These are phyloP conservation scores for Penicillium malachiteum DNA, from an alignment of 495 filamentous ascomycete genomes.

Conservation along the genomic window DNA sequence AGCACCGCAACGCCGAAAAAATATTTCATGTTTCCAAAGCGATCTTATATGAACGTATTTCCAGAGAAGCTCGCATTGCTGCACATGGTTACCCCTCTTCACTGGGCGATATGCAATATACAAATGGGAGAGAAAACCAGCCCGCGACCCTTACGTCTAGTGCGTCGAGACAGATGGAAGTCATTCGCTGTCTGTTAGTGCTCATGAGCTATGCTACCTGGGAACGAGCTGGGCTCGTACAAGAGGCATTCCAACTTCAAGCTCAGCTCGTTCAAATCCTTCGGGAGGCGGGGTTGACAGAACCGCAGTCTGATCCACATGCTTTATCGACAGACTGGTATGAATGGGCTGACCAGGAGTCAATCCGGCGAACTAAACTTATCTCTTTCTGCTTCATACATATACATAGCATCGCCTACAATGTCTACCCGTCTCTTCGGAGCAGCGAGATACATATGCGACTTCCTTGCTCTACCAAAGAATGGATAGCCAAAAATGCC, in stretches of 20 bases:
- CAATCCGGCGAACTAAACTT: conserved; percentile 36
- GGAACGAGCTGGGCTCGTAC: conserved; percentile 38
- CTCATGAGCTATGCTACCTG: conserved; percentile 43
- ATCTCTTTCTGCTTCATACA: conserved; percentile 43
- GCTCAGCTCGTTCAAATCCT: conserved; percentile 33
- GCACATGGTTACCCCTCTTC: conserved; percentile 13
- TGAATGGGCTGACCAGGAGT: conserved; percentile 42
- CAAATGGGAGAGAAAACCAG: conserved; percentile 5
- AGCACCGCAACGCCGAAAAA: conserved; percentile 35
- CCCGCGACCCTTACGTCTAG: conserved; percentile 8
- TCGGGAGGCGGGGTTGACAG: conserved; percentile 32
- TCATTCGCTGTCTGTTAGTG: conserved; percentile 34
- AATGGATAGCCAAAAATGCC: conserved; percentile 36
- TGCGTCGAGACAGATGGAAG: conserved; percentile 31
- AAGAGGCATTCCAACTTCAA: conserved; percentile 38
- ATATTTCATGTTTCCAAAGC: conserved; percentile 38
- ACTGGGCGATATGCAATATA: conserved; percentile 14
- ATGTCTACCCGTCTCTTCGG: conserved; percentile 38
- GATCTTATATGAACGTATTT: conserved; percentile 30
- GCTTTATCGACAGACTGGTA: conserved; percentile 31
- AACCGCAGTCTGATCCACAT: conserved; percentile 24
- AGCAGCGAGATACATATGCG: conserved; percentile 41
- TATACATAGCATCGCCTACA: conserved; percentile 41
- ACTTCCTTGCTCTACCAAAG: conserved; percentile 38
- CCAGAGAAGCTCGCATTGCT: conserved; percentile 24